Evolutionary conservation across 2,329 filamentous ascomycete species (phyloP), one percentile per base, ranked within the genome.

Genomic region (Ilyonectria destructans): DNA sequence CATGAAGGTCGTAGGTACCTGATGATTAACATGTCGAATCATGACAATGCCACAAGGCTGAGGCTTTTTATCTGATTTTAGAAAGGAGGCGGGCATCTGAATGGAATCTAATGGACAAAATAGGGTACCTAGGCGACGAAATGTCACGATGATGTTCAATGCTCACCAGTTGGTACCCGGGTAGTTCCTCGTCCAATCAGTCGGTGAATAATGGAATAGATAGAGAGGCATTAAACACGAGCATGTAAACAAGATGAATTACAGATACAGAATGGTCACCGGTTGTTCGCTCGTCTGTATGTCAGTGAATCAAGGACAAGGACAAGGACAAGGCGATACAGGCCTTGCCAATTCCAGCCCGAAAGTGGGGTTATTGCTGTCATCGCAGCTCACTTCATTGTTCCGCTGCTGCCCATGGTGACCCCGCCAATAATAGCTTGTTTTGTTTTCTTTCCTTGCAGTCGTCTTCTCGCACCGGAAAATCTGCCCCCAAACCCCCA

Each of bases 341-440:
- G 29, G 6, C 12, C 40, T n/a, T 55, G 62, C 46, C 12, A 54
- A 48, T 62, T 62, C 59, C 54, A 62, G 64, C 54, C 54, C 40
- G 54, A 62, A 57, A 65, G 64, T 58, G 64, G 64, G 46, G 58
- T 43, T 21, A 29, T 54, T 37, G 17, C n/a, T 21, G 29, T 62
- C 35, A 46, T 52, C 31, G 51, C 35, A 54, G 33, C 29, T 52
- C 26, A 17, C 26, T 31, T 52, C 10, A 13, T 31, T 52, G 26
- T 31, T 52, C 29, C 52, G 13, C 37, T 43, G 55, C 37, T 62
- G 40, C 59, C 59, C 59, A 55, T 55, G 59, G 59, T 66, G 58
- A 66, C 64, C 64, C 64, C 64, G 64, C 64, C 58, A 54, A 58
- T 45, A 40, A 45, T 40, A n/a, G 2, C 26, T 55, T 58, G 46